Evolutionary conservation across 2,329 filamentous ascomycete genomes (phyloP).

Genomic region (Trichoderma gracile): DNA sequence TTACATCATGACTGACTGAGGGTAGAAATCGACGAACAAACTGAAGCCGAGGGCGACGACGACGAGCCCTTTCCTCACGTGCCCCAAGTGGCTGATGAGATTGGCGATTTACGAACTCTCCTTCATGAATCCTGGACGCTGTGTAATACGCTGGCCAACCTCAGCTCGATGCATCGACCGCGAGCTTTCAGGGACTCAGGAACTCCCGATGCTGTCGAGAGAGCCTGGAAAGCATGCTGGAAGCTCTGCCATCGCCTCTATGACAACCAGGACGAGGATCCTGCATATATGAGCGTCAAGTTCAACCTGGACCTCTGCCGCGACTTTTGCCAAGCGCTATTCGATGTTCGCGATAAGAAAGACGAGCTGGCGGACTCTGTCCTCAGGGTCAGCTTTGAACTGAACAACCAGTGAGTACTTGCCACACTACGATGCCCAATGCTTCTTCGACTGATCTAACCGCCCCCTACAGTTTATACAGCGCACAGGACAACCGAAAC

Average conservation of each 20-base stretch:
- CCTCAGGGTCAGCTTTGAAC: slow-evolving; percentile 86
- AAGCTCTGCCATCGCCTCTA: slow-evolving; percentile 88
- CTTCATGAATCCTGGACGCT: slow-evolving; percentile 90
- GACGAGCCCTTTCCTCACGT: slow-evolving; percentile 40
- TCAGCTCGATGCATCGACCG: slow-evolving; percentile 81
- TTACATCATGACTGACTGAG: slow-evolving; percentile 26
- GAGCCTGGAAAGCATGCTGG: slow-evolving; percentile 94
- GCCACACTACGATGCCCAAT: not conserved
- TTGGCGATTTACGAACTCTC: slow-evolving; percentile 70
- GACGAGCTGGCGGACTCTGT: slow-evolving; percentile 84
- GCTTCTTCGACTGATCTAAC: slow-evolving; percentile 32
- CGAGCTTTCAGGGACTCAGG: slow-evolving; percentile 75
- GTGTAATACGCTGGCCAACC: slow-evolving; percentile 83
- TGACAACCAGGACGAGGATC: slow-evolving; percentile 71
- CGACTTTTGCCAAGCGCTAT: slow-evolving; percentile 88
- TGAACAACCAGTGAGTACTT: slow-evolving; percentile 76
- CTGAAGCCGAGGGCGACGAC: slow-evolving; percentile 55
- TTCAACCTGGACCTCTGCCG: slow-evolving; percentile 83
- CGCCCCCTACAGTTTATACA: slow-evolving; percentile 65
- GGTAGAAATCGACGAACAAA: slow-evolving; percentile 59
- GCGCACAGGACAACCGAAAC: slow-evolving; percentile 76
- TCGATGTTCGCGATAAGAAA: slow-evolving; percentile 76
- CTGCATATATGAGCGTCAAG: slow-evolving; percentile 65
- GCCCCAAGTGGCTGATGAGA: slow-evolving; percentile 50
- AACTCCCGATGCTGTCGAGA: slow-evolving; percentile 76